Conservation (phyloP, 169 alveolate species). For the Plasmodium reichenowi region DNA sequence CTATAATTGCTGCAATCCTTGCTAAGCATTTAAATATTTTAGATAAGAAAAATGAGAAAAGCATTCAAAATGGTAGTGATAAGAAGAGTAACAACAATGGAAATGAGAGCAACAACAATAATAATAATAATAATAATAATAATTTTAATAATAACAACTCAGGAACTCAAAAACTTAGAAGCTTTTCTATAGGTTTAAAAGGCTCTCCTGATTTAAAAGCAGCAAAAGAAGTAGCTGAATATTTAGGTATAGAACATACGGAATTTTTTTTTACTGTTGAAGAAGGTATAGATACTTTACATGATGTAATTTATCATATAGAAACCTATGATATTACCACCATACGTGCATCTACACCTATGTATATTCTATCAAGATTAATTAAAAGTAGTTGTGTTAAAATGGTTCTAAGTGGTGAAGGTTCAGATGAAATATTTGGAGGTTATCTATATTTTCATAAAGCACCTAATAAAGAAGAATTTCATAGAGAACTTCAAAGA, state of each 20-base stretch:
- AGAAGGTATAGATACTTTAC: slow-evolving; percentile 83
- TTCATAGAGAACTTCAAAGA: slow-evolving; percentile 87
- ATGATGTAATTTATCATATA: slow-evolving; percentile 89
- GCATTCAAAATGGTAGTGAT: too few species aligned
- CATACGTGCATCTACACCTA: slow-evolving; percentile 92
- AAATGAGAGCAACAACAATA: too few species aligned
- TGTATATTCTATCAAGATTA: slow-evolving; percentile 88
- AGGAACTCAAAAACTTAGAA: slow-evolving; percentile 18
- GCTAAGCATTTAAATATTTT: slow-evolving; percentile 50
- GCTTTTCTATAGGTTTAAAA: slow-evolving; percentile 66
- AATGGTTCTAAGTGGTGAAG: slow-evolving; percentile 91
- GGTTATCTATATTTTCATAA: slow-evolving; percentile 91
- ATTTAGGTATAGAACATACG: slow-evolving; percentile 88
- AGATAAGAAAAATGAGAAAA: neutral
- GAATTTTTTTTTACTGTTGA: slow-evolving; percentile 88
- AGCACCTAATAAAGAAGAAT: slow-evolving; percentile 87
- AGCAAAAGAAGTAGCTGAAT: slow-evolving; percentile 80
- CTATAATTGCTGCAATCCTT: slow-evolving; percentile 88
- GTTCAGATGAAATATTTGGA: slow-evolving; percentile 91
- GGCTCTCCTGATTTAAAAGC: slow-evolving; percentile 63
- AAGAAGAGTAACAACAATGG: too few species aligned
- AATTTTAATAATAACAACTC: slow-evolving; percentile 5
- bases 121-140: neutral
- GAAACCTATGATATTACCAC: slow-evolving; percentile 92
- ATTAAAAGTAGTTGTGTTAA: slow-evolving; percentile 86